These are phyloP conservation scores for Panicum virgatum DNA, from an alignment of 202 grass and related monocot species.

Conservation along the genomic window DNA sequence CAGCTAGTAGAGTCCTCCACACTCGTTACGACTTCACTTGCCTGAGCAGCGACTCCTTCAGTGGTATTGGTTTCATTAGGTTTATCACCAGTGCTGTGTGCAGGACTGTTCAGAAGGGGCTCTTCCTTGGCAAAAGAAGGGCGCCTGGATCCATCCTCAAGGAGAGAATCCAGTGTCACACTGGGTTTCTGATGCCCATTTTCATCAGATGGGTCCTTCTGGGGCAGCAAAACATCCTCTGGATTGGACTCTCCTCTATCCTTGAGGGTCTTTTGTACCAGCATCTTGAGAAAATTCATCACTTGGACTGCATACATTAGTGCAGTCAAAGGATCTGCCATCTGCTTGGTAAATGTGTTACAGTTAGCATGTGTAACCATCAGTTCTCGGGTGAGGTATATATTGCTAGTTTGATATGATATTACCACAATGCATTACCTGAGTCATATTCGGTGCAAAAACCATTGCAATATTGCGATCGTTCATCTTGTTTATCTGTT, in stretches of 20 bases:
- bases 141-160: constrained; percentile 49
- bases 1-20: constrained; percentile 44
- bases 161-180: constrained; percentile 47
- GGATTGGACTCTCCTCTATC: constrained; percentile 69
- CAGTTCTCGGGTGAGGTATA: neutral
- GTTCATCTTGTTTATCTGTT: constrained; percentile 94
- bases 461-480: constrained; percentile 90
- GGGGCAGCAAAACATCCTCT: constrained; percentile 42
- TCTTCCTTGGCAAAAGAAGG: constrained; percentile 55
- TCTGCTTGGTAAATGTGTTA: constrained; percentile 42
- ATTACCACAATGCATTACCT: constrained; percentile 44
- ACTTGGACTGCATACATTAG: constrained; percentile 97
- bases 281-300: constrained; percentile 98
- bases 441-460: constrained; percentile 97
- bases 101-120: constrained; percentile 47
- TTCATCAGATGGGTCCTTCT: constrained; percentile 68
- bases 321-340: constrained; percentile 95
- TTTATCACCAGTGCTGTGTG: constrained; percentile 41
- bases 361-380: constrained; percentile 24
- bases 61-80: constrained; percentile 18
- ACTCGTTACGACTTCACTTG: constrained; percentile 1
- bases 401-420: constrained; percentile 2
- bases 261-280: constrained; percentile 86
- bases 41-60: constrained; percentile 19
- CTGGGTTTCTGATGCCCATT: constrained; percentile 67